phyloP scores from a whole-genome alignment of 192 early-diverging fungal species.

The Spizellomyces sp. region DNA sequence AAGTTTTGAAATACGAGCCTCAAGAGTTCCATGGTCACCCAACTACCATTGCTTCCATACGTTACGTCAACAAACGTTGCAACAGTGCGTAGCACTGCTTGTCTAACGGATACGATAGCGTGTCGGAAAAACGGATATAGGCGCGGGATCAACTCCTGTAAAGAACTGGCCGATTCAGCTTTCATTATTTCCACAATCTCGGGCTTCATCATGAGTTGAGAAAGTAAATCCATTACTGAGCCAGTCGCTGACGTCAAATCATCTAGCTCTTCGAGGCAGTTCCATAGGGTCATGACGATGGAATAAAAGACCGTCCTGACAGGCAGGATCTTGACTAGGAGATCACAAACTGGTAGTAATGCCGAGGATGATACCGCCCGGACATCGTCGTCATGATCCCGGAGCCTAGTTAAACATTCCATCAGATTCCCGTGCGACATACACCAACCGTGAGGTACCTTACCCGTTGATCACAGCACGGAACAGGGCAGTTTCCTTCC shows the following conservation, averaged over 20 bases:
- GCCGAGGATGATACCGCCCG: constrained; percentile 89
- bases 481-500: constrained; percentile 61
- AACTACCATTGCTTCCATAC: constrained; percentile 23
- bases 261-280: constrained; percentile 86
- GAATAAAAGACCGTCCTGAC: constrained; percentile 64
- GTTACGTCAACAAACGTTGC: constrained; percentile 70
- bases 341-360: constrained; percentile 81
- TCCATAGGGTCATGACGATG: constrained; percentile 82
- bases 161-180: constrained; percentile 43
- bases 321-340: constrained; percentile 70
- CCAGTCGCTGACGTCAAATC: constrained; percentile 92
- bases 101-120: constrained; percentile 80
- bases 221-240: constrained; percentile 90
- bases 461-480: constrained; percentile 74
- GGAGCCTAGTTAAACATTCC: constrained; percentile 36
- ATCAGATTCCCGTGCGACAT: not conserved
- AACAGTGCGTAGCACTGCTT: constrained; percentile 80
- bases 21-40: constrained; percentile 62
- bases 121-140: constrained; percentile 96
- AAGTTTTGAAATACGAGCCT: constrained; percentile 90
- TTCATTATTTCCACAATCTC: constrained; percentile 40
- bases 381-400: constrained; percentile 92
- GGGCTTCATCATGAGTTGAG: constrained; percentile 69
- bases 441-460: constrained; percentile 27
- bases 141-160: constrained; percentile 76